These are phyloP conservation scores for Cladosporium velox DNA, from an alignment of 2,329 filamentous ascomycete genomes.

Conservation along the genomic window DNA sequence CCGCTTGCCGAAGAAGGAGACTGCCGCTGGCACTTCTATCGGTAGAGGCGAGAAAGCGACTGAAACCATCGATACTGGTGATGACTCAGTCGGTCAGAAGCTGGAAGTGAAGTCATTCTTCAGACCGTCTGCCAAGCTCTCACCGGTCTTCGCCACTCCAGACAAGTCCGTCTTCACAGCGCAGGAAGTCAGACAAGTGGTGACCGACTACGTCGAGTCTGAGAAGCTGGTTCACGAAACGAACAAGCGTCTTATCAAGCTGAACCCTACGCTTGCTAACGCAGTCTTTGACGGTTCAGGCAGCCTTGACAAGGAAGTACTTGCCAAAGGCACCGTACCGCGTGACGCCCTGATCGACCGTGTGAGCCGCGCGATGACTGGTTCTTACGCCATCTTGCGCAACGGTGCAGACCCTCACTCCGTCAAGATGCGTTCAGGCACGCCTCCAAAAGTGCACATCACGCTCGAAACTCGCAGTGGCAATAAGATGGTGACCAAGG, in stretches of 20 bases:
- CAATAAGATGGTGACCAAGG: slow-evolving; percentile 66
- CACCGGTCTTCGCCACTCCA: slow-evolving; percentile 56
- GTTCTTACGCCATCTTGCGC: slow-evolving; percentile 60
- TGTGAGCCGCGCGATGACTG: slow-evolving; percentile 56
- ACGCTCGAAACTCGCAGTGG: slow-evolving; percentile 65
- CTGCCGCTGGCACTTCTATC: slow-evolving; percentile 41
- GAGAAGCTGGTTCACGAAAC: slow-evolving; percentile 58
- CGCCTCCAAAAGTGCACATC: slow-evolving; percentile 61
- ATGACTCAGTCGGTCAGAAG: slow-evolving; percentile 50
- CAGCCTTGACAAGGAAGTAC: slow-evolving; percentile 56
- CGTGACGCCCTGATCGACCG: slow-evolving; percentile 63
- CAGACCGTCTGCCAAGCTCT: slow-evolving; percentile 59
- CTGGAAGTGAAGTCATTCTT: slow-evolving; percentile 56
- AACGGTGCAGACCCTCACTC: slow-evolving; percentile 45
- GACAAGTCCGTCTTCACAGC: slow-evolving; percentile 56
- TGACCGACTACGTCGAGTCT: slow-evolving; percentile 61
- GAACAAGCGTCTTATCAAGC: slow-evolving; percentile 62
- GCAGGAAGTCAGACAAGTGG: slow-evolving; percentile 58
- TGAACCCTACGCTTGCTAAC: slow-evolving; percentile 65
- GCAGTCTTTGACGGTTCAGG: slow-evolving; percentile 58
- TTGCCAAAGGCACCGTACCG: slow-evolving; percentile 59
- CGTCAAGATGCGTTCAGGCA: slow-evolving; percentile 63
- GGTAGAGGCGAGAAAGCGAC: slow-evolving; percentile 42
- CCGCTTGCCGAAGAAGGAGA: slow-evolving; percentile 60
- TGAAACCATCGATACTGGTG: slow-evolving; percentile 39